Evolutionary conservation across 2,329 filamentous ascomycete genomes (phyloP), one percentile per base, ranked within the genome.

Genomic region (Venturia nashicola): DNA sequence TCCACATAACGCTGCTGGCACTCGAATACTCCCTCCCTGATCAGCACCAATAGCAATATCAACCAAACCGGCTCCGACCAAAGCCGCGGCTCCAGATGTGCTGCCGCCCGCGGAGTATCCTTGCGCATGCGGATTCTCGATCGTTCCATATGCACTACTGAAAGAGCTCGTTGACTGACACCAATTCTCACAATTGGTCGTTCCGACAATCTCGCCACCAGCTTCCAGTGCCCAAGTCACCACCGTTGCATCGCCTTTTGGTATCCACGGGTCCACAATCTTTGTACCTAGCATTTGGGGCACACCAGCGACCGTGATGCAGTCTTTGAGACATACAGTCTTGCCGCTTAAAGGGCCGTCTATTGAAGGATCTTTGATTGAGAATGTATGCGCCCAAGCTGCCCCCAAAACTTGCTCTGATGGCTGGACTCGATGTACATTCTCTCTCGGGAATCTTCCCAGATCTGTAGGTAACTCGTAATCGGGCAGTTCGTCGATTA

Each of bases 241-340:
- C 0, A 83, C 77, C 0, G 80, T 82, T 0, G 82, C 82, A 69
- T 84, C 82, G 2, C 79, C 79, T 5, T 71, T 74, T 0, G 82
- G 80, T 0, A 75, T 79, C 81, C 81, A 84, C 0, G 76, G 74
- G 1, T 69, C 75, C 65, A 77, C 79, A 16, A 77, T 77, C 66
- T 82, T 78, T 51, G 77, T 83, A 0, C 82, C 80, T 51, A 79
- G 77, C 63, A 83, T 76, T 62, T 82, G 79, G 0, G 82, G 81
- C 1, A 84, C 79, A 0, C 77, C 79, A 1, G 80, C 80, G 0
- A 84, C 80, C 3, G 79, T 77, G 44, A 83, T 79, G 39, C 80
- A 81, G 66, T 84, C 82, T 68, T 84, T 84, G 16, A 84, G 66
- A 65, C 79, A 80, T 3, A 83, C 68, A 0, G 75, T 78, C 61